Percentiles rank a stretch among this genome's conserved stretches.
Evolutionary conservation across 805 yeast genomes (phyloP).

Genomic region (Monosporozyma siamensis): DNA sequence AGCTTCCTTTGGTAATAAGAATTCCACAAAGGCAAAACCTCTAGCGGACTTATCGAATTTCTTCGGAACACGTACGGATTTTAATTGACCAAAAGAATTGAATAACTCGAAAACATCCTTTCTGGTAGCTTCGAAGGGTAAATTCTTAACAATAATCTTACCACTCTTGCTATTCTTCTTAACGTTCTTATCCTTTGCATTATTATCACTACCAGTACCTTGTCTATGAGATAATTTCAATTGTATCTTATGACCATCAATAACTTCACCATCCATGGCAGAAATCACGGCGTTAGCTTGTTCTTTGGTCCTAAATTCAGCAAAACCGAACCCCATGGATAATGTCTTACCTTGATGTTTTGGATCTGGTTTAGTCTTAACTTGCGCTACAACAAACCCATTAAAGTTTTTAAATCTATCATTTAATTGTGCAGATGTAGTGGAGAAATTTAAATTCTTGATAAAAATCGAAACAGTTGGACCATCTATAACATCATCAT

Average conservation of each 20-base stretch:
- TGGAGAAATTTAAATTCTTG: slow-evolving; percentile 82
- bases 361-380: slow-evolving; percentile 83
- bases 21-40: slow-evolving; percentile 97
- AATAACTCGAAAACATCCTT: slow-evolving; percentile 88
- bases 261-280: slow-evolving; percentile 61
- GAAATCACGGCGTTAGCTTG: slow-evolving; percentile 71
- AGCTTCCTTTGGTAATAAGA: slow-evolving; percentile 78
- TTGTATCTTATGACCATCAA: slow-evolving; percentile 87
- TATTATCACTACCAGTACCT: slow-evolving; percentile 30
- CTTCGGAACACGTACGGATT: slow-evolving; percentile 92
- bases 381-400: slow-evolving; percentile 76
- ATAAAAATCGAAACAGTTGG: slow-evolving; percentile 84
- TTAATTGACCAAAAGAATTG: slow-evolving; percentile 88
- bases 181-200: slow-evolving; percentile 19
- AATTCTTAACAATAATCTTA: slow-evolving; percentile 88
- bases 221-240: slow-evolving; percentile 81
- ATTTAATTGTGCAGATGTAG: slow-evolving; percentile 49
- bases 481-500: slow-evolving; percentile 40
- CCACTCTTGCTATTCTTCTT: slow-evolving; percentile 38
- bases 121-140: slow-evolving; percentile 93
- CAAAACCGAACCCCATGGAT: slow-evolving; percentile 98
- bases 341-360: slow-evolving; percentile 53
- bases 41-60: slow-evolving; percentile 91
- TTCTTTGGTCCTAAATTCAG: slow-evolving; percentile 70
- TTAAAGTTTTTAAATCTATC: slow-evolving; percentile 57